Evolutionary conservation across 129 eudicot genomes (phyloP).

Genomic region (Mikania micrantha): DNA sequence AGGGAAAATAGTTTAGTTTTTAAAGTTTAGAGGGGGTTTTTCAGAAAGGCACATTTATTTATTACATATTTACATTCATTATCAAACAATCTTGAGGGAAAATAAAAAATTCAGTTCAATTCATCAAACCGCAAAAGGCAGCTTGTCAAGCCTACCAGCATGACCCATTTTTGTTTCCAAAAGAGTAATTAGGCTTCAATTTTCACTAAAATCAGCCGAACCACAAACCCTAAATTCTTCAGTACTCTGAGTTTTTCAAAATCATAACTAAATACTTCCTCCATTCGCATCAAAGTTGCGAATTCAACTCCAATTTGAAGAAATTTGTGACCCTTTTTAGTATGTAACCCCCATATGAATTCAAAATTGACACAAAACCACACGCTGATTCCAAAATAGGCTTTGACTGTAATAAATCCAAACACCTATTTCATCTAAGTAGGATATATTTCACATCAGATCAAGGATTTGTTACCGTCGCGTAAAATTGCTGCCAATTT

Average conservation of each 20-base stretch:
- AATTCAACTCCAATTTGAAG: neutral
- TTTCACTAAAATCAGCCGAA: too few relatives aligned
- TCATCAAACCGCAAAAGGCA: too few relatives aligned
- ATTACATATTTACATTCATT: too few relatives aligned
- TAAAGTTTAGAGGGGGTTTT: too few relatives aligned
- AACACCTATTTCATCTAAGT: neutral
- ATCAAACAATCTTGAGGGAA: too few relatives aligned
- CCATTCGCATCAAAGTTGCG: neutral
- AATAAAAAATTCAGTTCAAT: too few relatives aligned
- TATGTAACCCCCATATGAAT: neutral
- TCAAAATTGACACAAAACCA: neutral
- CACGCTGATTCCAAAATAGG: neutral
- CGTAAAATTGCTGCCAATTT: constrained; percentile 16
- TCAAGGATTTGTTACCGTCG: neutral
- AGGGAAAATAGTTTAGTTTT: too few relatives aligned
- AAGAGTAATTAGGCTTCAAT: too few relatives aligned
- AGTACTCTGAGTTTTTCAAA: neutral
- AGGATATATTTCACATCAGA: neutral
- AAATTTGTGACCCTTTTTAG: neutral
- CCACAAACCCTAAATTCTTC: neutral
- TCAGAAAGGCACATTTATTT: too few relatives aligned
- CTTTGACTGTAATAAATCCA: neutral
- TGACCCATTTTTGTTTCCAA: too few relatives aligned
- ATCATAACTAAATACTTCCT: neutral
- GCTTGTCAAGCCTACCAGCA: too few relatives aligned